A percentile compares a stretch with the other conserved stretches of the same genome.
Conservation (phyloP, 345 rosid genomes). For the Barbarea vulgaris region DNA sequence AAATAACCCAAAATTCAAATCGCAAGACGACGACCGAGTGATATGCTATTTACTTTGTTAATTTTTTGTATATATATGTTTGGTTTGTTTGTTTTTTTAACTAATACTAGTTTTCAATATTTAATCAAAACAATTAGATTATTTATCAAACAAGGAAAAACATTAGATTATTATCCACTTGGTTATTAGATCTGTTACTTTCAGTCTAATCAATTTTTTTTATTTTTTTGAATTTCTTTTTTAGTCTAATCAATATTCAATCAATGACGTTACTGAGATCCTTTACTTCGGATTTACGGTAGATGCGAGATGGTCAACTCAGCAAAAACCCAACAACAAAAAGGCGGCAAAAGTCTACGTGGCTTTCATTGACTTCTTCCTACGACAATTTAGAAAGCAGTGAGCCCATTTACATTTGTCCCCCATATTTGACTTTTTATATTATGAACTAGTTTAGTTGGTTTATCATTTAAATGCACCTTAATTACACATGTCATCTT, state of each 20-base stretch:
- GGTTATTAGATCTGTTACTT: neutral
- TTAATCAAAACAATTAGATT: neutral
- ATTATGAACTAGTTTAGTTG: constrained; percentile 9
- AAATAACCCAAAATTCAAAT: neutral
- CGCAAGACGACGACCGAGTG: neutral
- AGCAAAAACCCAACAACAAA: neutral
- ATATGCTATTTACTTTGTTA: too few species aligned
- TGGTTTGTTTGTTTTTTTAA: too few species aligned
- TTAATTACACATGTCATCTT: constrained; percentile 32
- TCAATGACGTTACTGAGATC: neutral
- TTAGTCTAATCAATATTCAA: constrained; percentile 12
- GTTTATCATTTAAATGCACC: constrained; percentile 12
- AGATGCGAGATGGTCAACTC: constrained; percentile 30
- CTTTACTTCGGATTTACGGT: constrained; percentile 22
- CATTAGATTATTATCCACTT: too few species aligned
- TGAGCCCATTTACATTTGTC: constrained; percentile 6
- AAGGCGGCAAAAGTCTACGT: constrained; percentile 29
- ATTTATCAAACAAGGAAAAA: too few species aligned
- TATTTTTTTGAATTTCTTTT: too few species aligned
- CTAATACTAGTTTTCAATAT: too few species aligned
- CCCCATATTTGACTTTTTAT: constrained; percentile 10
- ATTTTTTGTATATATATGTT: too few species aligned
- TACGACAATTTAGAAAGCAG: neutral
- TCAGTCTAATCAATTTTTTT: neutral
- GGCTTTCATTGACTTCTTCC: neutral